Evolutionary conservation across 768 basidiomycete genomes (phyloP).

Genomic region (Suillus placidus): DNA sequence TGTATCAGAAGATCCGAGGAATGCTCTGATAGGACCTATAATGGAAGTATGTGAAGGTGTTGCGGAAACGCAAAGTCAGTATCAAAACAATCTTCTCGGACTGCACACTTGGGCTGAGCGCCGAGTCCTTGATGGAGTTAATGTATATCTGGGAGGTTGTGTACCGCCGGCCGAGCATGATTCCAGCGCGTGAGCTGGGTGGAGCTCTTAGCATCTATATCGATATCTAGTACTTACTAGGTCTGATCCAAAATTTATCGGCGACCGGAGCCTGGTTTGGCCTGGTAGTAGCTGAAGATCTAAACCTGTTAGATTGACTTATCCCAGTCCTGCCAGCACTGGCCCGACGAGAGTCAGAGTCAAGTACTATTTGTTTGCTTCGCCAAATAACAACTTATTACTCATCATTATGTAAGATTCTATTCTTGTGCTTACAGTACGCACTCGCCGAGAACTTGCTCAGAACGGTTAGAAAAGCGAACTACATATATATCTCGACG

Average conservation of each 20-base stretch:
- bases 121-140: neutral
- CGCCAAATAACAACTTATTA: neutral
- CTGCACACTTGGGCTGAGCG: neutral
- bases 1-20: slow-evolving; percentile 1
- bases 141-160: neutral
- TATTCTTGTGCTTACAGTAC: too few species aligned
- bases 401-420: too few species aligned
- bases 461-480: neutral
- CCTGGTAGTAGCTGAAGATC: neutral
- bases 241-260: neutral
- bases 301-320: neutral
- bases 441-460: too few species aligned
- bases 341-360: too few species aligned
- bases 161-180: neutral
- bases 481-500: neutral
- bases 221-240: neutral
- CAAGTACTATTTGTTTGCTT: neutral
- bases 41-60: neutral
- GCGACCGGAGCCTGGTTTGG: neutral
- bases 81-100: slow-evolving; percentile 1
- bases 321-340: too few species aligned
- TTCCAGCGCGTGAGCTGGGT: neutral
- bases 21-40: neutral
- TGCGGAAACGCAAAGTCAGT: neutral
- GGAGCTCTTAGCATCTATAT: neutral